A percentile compares a stretch with the other conserved stretches of the same genome.
Evolutionary conservation across 805 yeast genomes (phyloP).

Genomic region (Wickerhamomyces strasburgensis): DNA sequence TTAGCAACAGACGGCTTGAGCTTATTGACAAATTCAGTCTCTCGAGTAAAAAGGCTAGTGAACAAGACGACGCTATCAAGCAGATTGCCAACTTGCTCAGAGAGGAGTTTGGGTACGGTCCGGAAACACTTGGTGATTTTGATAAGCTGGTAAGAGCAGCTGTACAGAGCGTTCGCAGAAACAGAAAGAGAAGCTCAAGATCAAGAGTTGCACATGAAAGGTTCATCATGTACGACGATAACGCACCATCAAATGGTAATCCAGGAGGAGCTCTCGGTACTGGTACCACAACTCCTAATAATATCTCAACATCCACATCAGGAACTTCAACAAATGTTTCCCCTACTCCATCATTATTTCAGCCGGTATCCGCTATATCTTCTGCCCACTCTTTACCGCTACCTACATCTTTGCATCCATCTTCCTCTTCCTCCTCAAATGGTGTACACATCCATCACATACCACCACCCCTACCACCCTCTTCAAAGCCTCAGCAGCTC

Average conservation of each 20-base stretch:
- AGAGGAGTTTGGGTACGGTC: conserved; percentile 70
- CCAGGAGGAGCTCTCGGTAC: too few relatives aligned
- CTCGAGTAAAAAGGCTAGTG: conserved; percentile 75
- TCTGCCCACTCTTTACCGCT: too few relatives aligned
- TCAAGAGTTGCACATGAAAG: conserved; percentile 20
- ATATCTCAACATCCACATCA: conserved; percentile 8
- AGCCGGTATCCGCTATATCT: too few relatives aligned
- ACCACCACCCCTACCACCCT: too few relatives aligned
- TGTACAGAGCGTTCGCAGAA: conserved; percentile 86
- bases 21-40: conserved; percentile 69
- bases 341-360: conserved; percentile 1
- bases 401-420: conserved; percentile 1
- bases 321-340: conserved; percentile 1
- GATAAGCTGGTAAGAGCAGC: conserved; percentile 91
- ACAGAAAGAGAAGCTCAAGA: conserved; percentile 58
- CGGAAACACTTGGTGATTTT: conserved; percentile 60
- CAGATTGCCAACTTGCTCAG: conserved; percentile 74
- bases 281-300: too few relatives aligned
- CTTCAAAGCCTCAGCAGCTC: too few relatives aligned
- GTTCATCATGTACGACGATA: conserved; percentile 18
- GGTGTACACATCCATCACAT: too few relatives aligned
- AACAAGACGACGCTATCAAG: conserved; percentile 79
- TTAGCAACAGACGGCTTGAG: conserved; percentile 86
- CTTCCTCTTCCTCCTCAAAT: too few relatives aligned
- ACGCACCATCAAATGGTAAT: conserved; percentile 3